Conservation (phyloP, 2,329 filamentous ascomycete genomes). For the Fusarium camptoceras region DNA sequence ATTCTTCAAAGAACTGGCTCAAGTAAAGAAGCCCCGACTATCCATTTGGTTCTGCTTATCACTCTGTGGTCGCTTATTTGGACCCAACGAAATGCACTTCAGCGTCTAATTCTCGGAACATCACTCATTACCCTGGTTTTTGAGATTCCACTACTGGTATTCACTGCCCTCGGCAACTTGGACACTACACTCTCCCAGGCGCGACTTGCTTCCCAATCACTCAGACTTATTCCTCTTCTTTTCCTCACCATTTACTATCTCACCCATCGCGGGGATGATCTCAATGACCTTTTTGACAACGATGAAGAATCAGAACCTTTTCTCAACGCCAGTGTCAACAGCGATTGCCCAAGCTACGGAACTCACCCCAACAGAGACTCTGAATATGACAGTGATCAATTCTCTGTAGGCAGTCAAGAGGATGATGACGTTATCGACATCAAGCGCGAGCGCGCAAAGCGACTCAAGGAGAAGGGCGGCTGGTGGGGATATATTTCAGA, state of each 20-base stretch:
- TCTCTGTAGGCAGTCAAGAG: conserved; percentile 30
- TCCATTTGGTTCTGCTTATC: conserved; percentile 9
- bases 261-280: neutral
- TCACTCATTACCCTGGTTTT: conserved; percentile 14
- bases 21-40: conserved; percentile 5
- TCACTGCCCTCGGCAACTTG: neutral
- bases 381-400: neutral
- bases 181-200: neutral
- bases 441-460: conserved; percentile 45
- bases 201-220: conserved; percentile 11
- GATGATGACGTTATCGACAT: conserved; percentile 42
- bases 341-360: conserved; percentile 20
- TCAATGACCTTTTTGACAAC: neutral
- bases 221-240: conserved; percentile 5
- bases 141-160: conserved; percentile 18
- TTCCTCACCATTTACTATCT: conserved; percentile 3
- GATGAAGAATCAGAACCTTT: conserved; percentile 36
- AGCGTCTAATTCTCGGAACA: neutral
- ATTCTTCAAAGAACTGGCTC: neutral
- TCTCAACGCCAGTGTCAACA: neutral
- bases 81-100: neutral
- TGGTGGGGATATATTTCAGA: conserved; percentile 50
- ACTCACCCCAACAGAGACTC: conserved; percentile 2
- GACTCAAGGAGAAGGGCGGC: conserved; percentile 47
- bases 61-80: conserved; percentile 4